Percentiles rank a stretch among this genome's conserved stretches.
These are phyloP conservation scores for Diaporthe humulicola DNA, from an alignment of 2,329 filamentous ascomycete species.

Conservation along the genomic window DNA sequence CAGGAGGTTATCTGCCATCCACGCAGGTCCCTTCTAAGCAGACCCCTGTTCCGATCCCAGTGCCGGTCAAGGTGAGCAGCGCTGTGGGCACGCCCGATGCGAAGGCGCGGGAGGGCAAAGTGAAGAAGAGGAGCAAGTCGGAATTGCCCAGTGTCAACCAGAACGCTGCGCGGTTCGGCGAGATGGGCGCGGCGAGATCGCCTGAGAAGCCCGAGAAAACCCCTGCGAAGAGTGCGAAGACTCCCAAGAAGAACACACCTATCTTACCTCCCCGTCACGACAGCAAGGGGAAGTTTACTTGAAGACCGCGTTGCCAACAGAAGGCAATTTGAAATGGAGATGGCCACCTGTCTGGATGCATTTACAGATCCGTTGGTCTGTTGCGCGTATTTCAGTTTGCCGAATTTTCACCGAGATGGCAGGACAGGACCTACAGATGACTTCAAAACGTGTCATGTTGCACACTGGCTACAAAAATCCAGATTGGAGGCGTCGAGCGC, in stretches of 20 bases:
- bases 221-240: not conserved
- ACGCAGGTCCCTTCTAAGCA: constrained; percentile 32
- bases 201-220: not conserved
- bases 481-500: not conserved
- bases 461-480: not conserved
- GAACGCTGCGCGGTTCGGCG: not conserved
- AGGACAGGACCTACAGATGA: not conserved
- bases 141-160: not conserved
- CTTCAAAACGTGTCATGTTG: not conserved
- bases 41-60: constrained; percentile 35
- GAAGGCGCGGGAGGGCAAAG: constrained; percentile 35
- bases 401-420: not conserved
- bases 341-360: not conserved
- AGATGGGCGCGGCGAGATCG: constrained; percentile 7
- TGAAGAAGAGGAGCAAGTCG: constrained; percentile 31
- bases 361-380: not conserved
- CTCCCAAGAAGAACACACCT: constrained; percentile 30
- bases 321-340: not conserved
- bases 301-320: not conserved
- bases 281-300: not conserved
- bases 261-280: constrained; percentile 31
- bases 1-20: constrained; percentile 30
- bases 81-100: not conserved
- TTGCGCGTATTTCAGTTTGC: not conserved
- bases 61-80: not conserved